These are phyloP conservation scores for Microcos paniculata DNA, from an alignment of 345 rosid species.

Conservation along the genomic window DNA sequence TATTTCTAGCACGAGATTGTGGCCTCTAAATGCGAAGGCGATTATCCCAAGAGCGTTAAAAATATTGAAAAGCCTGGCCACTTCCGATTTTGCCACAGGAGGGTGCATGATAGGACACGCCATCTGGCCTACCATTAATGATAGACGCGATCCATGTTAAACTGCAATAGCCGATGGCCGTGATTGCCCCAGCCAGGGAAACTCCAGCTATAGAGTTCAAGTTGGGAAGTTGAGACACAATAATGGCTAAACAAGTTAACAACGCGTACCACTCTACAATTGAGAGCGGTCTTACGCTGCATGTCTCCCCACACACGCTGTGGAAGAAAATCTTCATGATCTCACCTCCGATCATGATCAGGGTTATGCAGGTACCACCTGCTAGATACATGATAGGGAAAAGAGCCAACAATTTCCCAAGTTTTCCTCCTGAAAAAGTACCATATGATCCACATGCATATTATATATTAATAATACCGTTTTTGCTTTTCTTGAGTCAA, in stretches of 20 bases:
- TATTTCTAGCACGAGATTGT: constrained; percentile 62
- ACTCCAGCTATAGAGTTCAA: constrained; percentile 63
- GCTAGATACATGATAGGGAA: constrained; percentile 63
- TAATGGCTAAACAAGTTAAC: constrained; percentile 42
- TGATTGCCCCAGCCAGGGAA: constrained; percentile 55
- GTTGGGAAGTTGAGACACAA: constrained; percentile 62
- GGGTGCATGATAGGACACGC: constrained; percentile 36
- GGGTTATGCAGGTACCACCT: constrained; percentile 54
- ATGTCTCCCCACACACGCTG: constrained; percentile 32
- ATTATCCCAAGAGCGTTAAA: constrained; percentile 54
- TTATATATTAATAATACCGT: no score
- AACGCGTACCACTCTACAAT: constrained; percentile 46
- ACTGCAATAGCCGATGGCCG: constrained; percentile 55
- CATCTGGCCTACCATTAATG: constrained; percentile 19
- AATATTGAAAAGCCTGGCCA: constrained; percentile 21
- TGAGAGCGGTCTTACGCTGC: constrained; percentile 25
- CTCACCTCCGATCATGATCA: constrained; percentile 56
- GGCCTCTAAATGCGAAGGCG: constrained; percentile 66
- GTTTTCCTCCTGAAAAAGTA: constrained; percentile 42
- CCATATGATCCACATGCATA: no score
- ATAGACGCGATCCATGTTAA: constrained; percentile 45
- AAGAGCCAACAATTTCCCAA: constrained; percentile 49
- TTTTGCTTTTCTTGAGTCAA: no score
- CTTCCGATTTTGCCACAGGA: constrained; percentile 19
- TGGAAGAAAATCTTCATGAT: constrained; percentile 46